Evolutionary conservation across 2,329 filamentous ascomycete species (phyloP).

Genomic region (Tolypocladium endophyticum): DNA sequence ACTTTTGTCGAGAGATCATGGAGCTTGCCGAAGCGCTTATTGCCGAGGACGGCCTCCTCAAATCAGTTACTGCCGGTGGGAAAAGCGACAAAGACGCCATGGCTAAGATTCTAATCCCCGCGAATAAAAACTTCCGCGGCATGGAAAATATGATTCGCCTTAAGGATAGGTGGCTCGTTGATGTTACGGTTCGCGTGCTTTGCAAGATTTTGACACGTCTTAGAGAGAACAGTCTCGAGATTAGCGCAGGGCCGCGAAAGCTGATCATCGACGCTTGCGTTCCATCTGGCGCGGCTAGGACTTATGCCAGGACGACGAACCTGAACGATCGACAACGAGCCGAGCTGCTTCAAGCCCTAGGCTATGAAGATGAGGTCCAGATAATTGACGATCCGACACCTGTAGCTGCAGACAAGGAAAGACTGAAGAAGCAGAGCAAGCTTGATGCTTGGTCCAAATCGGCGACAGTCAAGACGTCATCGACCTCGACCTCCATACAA

Average conservation of each 20-base stretch:
- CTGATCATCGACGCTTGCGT: constrained; percentile 60
- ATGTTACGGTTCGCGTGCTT: constrained; percentile 70
- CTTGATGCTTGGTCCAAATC: constrained; percentile 54
- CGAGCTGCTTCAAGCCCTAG: constrained; percentile 58
- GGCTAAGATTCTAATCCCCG: constrained; percentile 26
- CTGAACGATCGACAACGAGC: constrained; percentile 74
- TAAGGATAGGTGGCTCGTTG: constrained; percentile 76
- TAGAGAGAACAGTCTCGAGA: constrained; percentile 63
- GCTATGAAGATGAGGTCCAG: constrained; percentile 45
- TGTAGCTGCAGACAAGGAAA: constrained; percentile 16
- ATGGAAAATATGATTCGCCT: constrained; percentile 85
- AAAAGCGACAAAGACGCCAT: constrained; percentile 27
- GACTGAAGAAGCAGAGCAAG: constrained; percentile 44
- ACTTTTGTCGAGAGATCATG: constrained; percentile 92
- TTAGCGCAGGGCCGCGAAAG: constrained; percentile 48
- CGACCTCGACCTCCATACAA: constrained; percentile 11
- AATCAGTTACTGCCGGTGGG: constrained; percentile 43
- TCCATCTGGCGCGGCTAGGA: constrained; percentile 38
- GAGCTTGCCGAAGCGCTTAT: constrained; percentile 82
- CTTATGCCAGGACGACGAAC: constrained; percentile 61
- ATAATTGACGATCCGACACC: constrained; percentile 27
- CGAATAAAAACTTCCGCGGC: constrained; percentile 43
- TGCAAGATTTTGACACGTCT: constrained; percentile 75
- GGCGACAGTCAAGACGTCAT: constrained; percentile 16
- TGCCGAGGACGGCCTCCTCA: constrained; percentile 73